phyloP scores from a whole-genome alignment of 1,139 yeast genomes.

The Debaryomyces udenii region DNA sequence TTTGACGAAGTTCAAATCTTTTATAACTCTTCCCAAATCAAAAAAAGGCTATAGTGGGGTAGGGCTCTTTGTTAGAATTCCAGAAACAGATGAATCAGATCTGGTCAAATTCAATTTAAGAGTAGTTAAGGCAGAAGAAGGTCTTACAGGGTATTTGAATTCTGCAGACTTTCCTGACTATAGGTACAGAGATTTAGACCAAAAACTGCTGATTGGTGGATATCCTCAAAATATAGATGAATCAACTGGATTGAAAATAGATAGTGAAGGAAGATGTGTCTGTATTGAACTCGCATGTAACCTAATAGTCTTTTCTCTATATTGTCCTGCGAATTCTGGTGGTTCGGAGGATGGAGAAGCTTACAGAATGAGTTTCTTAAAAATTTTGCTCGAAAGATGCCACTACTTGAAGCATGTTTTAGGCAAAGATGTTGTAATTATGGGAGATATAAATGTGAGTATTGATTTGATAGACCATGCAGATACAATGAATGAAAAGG shows the following conservation, averaged over 20 bases:
- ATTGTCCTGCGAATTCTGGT: constrained; percentile 91
- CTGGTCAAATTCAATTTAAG: constrained; percentile 40
- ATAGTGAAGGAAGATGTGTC: constrained; percentile 82
- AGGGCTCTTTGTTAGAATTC: constrained; percentile 72
- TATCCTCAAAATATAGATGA: constrained; percentile 52
- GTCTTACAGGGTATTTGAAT: constrained; percentile 71
- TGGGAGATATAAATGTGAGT: constrained; percentile 89
- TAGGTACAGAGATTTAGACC: constrained; percentile 26
- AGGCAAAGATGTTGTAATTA: constrained; percentile 70
- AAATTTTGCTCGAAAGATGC: constrained; percentile 61
- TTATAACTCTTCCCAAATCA: constrained; percentile 64
- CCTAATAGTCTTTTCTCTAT: constrained; percentile 70
- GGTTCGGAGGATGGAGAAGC: constrained; percentile 70
- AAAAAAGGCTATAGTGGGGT: constrained; percentile 93
- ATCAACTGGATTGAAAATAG: constrained; percentile 52
- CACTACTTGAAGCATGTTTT: constrained; percentile 43
- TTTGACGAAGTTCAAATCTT: constrained; percentile 61
- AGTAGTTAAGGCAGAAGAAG: constrained; percentile 83
- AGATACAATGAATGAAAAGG: constrained; percentile 56
- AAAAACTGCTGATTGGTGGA: constrained; percentile 64
- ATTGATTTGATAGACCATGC: constrained; percentile 84
- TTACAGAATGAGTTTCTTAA: constrained; percentile 61
- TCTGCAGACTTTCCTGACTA: constrained; percentile 17
- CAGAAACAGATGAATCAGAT: constrained; percentile 41
- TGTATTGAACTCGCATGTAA: constrained; percentile 69